These are phyloP conservation scores for Lentinus brumalis DNA, from an alignment of 768 basidiomycete genomes.

Conservation along the genomic window DNA sequence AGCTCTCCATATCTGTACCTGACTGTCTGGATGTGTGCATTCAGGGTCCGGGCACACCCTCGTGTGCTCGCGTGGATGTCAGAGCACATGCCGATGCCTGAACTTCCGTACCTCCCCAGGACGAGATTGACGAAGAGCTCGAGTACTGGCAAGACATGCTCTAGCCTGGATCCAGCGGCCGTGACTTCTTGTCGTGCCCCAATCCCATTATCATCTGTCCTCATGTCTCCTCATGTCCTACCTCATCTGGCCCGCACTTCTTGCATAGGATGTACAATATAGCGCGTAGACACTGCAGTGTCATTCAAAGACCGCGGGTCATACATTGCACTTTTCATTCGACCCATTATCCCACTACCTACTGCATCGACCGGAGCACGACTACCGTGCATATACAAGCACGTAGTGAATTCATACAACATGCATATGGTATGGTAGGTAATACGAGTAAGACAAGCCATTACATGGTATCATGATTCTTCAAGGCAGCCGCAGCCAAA, in stretches of 20 bases:
- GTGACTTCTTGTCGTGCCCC: neutral
- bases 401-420: neutral
- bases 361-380: neutral
- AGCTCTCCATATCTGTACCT: neutral
- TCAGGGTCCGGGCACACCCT: slow-evolving; percentile 65
- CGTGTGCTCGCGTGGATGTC: slow-evolving; percentile 62
- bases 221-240: too few relatives aligned
- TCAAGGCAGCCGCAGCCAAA: neutral
- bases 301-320: too few relatives aligned
- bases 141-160: neutral
- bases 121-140: neutral
- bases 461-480: slow-evolving; percentile 10
- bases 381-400: neutral
- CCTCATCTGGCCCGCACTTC: neutral
- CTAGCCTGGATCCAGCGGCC: neutral
- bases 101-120: slow-evolving; percentile 32
- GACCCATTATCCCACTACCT: too few relatives aligned
- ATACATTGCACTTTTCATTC: too few relatives aligned
- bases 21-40: neutral
- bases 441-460: slow-evolving; percentile 1
- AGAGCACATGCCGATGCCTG: slow-evolving; percentile 27
- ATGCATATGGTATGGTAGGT: neutral
- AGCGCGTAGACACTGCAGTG: neutral
- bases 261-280: neutral
- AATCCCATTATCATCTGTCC: neutral